Conservation (phyloP, 306 rosid genomes). For the Nissolia schottii region DNA sequence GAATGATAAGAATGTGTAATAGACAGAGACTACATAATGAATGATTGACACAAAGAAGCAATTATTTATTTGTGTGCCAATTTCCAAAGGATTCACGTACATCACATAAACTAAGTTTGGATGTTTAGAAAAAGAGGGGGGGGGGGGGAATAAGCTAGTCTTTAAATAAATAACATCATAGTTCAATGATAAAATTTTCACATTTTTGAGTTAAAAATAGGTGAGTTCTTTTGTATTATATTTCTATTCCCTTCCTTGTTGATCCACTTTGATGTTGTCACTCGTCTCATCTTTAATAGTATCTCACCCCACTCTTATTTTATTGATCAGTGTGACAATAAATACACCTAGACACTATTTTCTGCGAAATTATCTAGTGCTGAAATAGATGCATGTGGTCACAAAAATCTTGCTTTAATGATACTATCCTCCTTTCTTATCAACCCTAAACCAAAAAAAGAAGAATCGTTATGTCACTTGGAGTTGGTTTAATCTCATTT, state of each 20-base stretch:
- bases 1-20: neutral
- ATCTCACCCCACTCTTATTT: neutral
- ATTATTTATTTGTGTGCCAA: neutral
- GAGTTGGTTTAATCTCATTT: neutral
- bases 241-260: too few species aligned
- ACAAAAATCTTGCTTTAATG: neutral
- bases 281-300: too few species aligned
- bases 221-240: too few species aligned
- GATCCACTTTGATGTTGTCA: too few species aligned
- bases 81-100: constrained; percentile 16
- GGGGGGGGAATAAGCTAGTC: too few species aligned
- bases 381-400: neutral
- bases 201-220: too few species aligned
- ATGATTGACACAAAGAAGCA: too few species aligned
- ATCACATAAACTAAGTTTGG: neutral
- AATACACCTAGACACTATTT: neutral
- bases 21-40: too few species aligned
- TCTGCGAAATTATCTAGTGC: neutral
- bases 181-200: too few species aligned
- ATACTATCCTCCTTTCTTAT: neutral
- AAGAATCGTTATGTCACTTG: neutral
- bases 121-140: neutral
- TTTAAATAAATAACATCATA: too few species aligned
- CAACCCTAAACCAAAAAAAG: too few species aligned
- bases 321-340: neutral